Base-by-base conservation (phyloP, 148 eudicot species). In the Pouteria glomerata region DNA sequence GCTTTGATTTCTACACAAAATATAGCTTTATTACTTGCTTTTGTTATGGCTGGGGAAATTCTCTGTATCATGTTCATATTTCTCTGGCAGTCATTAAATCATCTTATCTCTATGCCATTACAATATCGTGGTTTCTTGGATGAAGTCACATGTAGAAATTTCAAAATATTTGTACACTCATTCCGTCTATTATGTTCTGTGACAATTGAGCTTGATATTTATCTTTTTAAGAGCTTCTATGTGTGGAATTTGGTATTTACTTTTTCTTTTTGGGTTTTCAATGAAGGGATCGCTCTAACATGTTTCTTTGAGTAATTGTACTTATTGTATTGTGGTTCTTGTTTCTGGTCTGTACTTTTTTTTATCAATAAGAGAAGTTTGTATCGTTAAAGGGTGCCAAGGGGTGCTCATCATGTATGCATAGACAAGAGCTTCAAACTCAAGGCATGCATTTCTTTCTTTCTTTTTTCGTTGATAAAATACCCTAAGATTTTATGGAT, bases 251-350 rank as follows among this genome's bases (percentile, higher is more conserved):
- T 2, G 14, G 42, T 21, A 30, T 48, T 33, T 45, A 45, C n/a
- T n/a, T 66, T 66, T 42, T 3, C 51, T 26, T 37, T 26, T 63
- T 21, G 37, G 16, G 14, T 26, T 42, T 30, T 19, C 35, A 23
- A 66, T 41, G 73, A 63, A 57, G 29, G 65, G 57, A 57, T 59
- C 57, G 37, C 62, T 70, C 4, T 27, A 21, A 39, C 50, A 24
- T 29, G 30, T 37, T 56, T 34, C 47, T 69, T 61, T 30, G 14
- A 37, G 45, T 42, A 42, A 26, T 4, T 18, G 14, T 64, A 2
- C 12, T 1, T 7, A 37, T 53, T 66, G 8, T 68, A 29, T 51
- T 52, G 56, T 57, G 52, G n/a, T 37, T 39, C 41, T 67, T 27
- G 29, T 69, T 55, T n/a, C n/a, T 14, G 21, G 12, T 21, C 7